Conservation (phyloP, 1,284 basidiomycete species). For the Trametes hirsuta region DNA sequence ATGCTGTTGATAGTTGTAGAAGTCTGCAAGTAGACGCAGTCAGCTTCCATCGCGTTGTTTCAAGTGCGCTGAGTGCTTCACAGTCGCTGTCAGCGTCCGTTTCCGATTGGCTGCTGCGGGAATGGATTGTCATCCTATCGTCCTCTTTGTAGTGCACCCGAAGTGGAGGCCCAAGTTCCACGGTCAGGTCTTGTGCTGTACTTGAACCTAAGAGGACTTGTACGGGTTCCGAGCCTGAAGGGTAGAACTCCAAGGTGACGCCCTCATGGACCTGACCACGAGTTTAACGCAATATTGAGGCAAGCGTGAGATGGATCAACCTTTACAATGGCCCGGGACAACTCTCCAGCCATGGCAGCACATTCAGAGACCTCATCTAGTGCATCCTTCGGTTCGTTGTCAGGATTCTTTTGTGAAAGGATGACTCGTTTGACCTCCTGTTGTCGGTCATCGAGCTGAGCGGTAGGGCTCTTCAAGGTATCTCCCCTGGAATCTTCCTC, state of each 20-base stretch:
- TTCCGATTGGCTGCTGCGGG: conserved; percentile 46
- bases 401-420: conserved; percentile 64
- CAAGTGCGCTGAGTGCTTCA: conserved; percentile 9
- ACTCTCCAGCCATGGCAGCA: conserved; percentile 68
- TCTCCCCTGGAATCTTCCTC: conserved; percentile 66
- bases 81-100: conserved; percentile 42
- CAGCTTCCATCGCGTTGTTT: no score
- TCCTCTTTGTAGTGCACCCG: conserved; percentile 86
- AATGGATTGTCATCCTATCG: conserved; percentile 82
- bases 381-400: conserved; percentile 61
- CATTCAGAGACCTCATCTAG: conserved; percentile 70
- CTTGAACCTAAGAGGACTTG: conserved; percentile 77
- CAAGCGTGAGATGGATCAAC: conserved; percentile 36
- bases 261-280: conserved; percentile 65
- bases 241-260: conserved; percentile 68
- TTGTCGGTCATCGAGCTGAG: conserved; percentile 57
- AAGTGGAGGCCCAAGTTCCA: conserved; percentile 81
- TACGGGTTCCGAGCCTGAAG: conserved; percentile 53
- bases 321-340: conserved; percentile 68
- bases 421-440: conserved; percentile 80
- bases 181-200: conserved; percentile 78
- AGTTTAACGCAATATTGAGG: not conserved
- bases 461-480: conserved; percentile 44
- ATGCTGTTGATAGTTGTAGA: conserved; percentile 91
- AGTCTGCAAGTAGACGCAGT: conserved; percentile 52